phyloP scores from a whole-genome alignment of 306 rosid genomes.

The Ziziphus jujuba region DNA sequence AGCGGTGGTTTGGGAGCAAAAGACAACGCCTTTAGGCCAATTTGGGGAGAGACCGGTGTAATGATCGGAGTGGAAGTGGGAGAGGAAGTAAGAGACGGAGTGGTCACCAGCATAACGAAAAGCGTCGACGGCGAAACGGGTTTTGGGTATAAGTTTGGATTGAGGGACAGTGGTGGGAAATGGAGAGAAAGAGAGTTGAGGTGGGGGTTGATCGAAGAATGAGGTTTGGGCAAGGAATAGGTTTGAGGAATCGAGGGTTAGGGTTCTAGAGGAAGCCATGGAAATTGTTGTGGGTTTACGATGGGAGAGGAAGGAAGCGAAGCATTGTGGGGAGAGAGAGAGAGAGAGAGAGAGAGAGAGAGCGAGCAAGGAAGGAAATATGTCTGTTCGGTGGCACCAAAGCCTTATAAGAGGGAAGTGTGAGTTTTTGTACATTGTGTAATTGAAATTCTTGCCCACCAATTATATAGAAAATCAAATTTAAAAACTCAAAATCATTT shows the following conservation, averaged over 20 bases:
- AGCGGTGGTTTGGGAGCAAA: slow-evolving; percentile 65
- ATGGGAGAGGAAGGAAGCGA: slow-evolving; percentile 4
- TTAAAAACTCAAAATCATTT: too few relatives aligned
- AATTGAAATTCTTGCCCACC: too few relatives aligned
- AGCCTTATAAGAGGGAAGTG: too few relatives aligned
- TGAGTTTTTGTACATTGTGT: too few relatives aligned
- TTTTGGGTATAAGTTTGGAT: slow-evolving; percentile 72
- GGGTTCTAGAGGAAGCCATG: slow-evolving; percentile 45
- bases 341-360: neutral
- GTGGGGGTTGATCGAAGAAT: slow-evolving; percentile 36
- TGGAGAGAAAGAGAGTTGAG: slow-evolving; percentile 32
- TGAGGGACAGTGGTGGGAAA: slow-evolving; percentile 52
- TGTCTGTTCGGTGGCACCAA: too few relatives aligned
- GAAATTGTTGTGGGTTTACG: neutral
- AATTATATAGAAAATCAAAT: too few relatives aligned
- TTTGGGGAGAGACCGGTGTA: slow-evolving; percentile 64
- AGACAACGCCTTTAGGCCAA: slow-evolving; percentile 76
- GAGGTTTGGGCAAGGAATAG: slow-evolving; percentile 51
- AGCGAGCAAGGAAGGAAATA: too few relatives aligned
- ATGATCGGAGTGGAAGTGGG: slow-evolving; percentile 96
- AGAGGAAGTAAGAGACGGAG: slow-evolving; percentile 79
- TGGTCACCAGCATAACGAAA: slow-evolving; percentile 58
- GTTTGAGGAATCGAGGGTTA: slow-evolving; percentile 47
- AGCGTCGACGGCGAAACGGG: slow-evolving; percentile 82
- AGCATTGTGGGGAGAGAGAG: neutral